Conservation (phyloP, 768 basidiomycete genomes). For the Holtermanniella nyarrowii region DNA sequence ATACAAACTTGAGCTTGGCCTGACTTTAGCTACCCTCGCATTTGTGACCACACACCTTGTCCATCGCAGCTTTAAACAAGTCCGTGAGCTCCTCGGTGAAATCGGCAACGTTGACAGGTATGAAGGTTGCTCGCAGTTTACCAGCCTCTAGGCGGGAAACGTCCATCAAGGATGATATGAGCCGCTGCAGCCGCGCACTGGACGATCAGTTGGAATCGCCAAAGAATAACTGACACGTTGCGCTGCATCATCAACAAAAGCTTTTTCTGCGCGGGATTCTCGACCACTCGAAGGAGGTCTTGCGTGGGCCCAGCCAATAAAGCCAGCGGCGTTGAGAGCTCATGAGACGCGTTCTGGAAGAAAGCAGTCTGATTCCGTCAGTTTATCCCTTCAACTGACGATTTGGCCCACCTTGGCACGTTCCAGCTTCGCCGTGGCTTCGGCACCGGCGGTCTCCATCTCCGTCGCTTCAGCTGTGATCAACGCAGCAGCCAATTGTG, state of each 20-base stretch:
- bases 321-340: conserved; percentile 32
- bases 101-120: conserved; percentile 34
- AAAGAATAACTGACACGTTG: background rate
- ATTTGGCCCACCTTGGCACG: conserved; percentile 15
- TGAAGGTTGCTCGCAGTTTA: conserved; percentile 26
- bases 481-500: conserved; percentile 21
- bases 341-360: conserved; percentile 36
- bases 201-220: background rate
- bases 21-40: background rate
- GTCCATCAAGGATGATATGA: conserved; percentile 44
- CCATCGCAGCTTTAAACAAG: conserved; percentile 41
- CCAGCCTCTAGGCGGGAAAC: conserved; percentile 42
- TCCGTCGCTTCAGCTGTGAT: conserved; percentile 22
- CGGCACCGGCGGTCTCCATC: conserved; percentile 12
- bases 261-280: background rate
- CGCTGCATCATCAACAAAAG: background rate
- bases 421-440: conserved; percentile 24
- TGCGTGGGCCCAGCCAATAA: conserved; percentile 31
- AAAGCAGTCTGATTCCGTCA: conserved; percentile 12
- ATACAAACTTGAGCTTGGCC: conserved; percentile 7
- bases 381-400: background rate
- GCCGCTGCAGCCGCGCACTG: conserved; percentile 28
- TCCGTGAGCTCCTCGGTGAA: conserved; percentile 39
- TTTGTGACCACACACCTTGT: conserved; percentile 31
- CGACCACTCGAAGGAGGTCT: conserved; percentile 21